Conservation (phyloP, 1,139 yeast species). For the Geotrichum phurueaensis region DNA sequence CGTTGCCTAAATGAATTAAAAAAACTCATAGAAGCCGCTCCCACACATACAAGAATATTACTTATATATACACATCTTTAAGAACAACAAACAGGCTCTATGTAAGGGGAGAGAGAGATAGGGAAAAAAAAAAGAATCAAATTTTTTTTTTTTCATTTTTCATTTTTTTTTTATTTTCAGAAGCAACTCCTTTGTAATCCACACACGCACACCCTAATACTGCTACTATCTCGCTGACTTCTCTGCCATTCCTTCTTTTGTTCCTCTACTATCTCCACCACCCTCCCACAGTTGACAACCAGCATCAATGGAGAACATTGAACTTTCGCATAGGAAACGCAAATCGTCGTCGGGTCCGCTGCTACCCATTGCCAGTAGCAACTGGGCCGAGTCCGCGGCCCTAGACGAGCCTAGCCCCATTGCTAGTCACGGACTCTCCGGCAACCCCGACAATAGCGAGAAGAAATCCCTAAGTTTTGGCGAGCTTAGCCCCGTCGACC, state of each 20-base stretch:
- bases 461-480: constrained; percentile 14
- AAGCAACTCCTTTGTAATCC: not conserved
- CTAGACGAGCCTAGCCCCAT: constrained; percentile 9
- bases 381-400: constrained; percentile 18
- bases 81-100: not conserved
- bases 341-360: constrained; percentile 1
- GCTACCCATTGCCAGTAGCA: constrained; percentile 12
- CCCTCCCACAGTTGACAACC: not conserved
- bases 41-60: not conserved
- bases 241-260: not conserved
- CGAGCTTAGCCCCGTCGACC: constrained; percentile 30
- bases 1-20: not conserved
- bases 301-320: constrained; percentile 11
- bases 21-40: no score
- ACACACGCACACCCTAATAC: no score
- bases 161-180: not conserved
- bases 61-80: not conserved
- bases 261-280: not conserved
- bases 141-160: not conserved
- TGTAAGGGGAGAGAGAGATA: no score
- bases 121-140: not conserved
- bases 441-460: not conserved
- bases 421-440: not conserved
- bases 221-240: not conserved
- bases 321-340: constrained; percentile 18